Evolutionary conservation across 2,329 filamentous ascomycete species (phyloP).

Genomic region (Xylaria arbuscula): DNA sequence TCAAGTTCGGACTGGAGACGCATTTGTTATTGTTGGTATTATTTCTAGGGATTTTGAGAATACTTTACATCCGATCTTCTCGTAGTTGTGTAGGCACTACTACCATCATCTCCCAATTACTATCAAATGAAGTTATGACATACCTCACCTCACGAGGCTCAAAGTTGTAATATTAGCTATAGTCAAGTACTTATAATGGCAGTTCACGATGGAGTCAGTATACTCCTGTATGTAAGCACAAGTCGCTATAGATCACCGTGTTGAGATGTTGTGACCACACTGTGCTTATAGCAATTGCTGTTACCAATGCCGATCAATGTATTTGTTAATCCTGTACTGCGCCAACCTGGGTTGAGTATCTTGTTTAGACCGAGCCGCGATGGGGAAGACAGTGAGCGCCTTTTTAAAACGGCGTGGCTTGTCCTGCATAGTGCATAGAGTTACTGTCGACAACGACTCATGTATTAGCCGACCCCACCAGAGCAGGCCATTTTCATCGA

Average conservation of each 20-base stretch:
- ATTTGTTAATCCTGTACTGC: not conserved
- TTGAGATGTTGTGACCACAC: conserved; percentile 26
- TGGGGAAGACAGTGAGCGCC: not conserved
- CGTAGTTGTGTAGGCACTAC: not conserved
- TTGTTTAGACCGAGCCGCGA: conserved; percentile 13
- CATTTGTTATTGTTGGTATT: not conserved
- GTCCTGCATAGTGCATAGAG: conserved; percentile 26
- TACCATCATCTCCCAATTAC: not conserved
- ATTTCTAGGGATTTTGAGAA: not conserved
- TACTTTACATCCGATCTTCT: not conserved
- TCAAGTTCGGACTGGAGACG: not conserved
- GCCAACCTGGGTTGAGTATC: not conserved
- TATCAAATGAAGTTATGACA: not conserved
- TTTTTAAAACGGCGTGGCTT: conserved; percentile 23
- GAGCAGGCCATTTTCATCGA: conserved; percentile 32
- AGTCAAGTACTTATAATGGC: not conserved
- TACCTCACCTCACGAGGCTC: not conserved
- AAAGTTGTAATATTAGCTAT: not conserved
- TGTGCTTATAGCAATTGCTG: conserved; percentile 6
- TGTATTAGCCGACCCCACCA: conserved; percentile 27
- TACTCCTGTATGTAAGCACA: too few relatives aligned
- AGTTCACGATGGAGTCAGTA: not conserved
- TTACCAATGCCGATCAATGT: not conserved
- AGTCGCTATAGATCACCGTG: too few relatives aligned
- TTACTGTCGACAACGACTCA: conserved; percentile 1